Percentiles rank a stretch among this genome's conserved stretches.
Conservation (phyloP, 805 yeast species). For the Myxozyma melibiosi region DNA sequence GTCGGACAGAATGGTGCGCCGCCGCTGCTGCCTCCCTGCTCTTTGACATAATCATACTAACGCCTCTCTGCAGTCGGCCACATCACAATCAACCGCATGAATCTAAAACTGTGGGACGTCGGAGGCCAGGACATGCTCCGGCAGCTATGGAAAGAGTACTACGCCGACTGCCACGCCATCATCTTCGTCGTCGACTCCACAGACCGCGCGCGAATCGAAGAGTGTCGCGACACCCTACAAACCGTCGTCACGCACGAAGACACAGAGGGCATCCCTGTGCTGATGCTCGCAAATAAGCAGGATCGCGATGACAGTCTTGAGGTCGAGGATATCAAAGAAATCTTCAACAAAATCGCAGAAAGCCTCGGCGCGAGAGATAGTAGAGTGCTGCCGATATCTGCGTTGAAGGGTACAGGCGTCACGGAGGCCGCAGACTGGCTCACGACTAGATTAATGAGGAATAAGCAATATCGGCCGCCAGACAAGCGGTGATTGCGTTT, state of each 20-base stretch:
- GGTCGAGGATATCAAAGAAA: conserved; percentile 77
- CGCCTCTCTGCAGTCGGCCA: conserved; percentile 43
- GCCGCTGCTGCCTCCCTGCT: neutral
- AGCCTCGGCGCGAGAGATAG: conserved; percentile 87
- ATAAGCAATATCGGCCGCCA: conserved; percentile 64
- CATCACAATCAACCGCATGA: conserved; percentile 45
- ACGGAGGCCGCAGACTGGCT: conserved; percentile 90
- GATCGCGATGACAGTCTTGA: conserved; percentile 73
- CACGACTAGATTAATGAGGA: conserved; percentile 66
- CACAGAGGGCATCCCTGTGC: conserved; percentile 78
- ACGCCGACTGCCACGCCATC: conserved; percentile 82
- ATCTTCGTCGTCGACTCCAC: conserved; percentile 91
- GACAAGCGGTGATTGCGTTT: conserved; percentile 39
- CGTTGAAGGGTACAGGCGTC: conserved; percentile 78
- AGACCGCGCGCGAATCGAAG: conserved; percentile 78
- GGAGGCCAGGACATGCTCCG: conserved; percentile 93
- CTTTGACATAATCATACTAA: conserved; percentile 40
- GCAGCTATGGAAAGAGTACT: conserved; percentile 85
- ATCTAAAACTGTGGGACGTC: conserved; percentile 88
- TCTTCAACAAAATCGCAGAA: conserved; percentile 80
- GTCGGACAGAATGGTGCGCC: conserved; percentile 80
- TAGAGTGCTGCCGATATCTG: conserved; percentile 86
- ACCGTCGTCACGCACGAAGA: conserved; percentile 59
- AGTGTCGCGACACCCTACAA: conserved; percentile 68
- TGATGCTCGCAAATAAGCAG: conserved; percentile 95